phyloP scores from a whole-genome alignment of 1,284 basidiomycete genomes.

The Microstroma glucosiphilum region DNA sequence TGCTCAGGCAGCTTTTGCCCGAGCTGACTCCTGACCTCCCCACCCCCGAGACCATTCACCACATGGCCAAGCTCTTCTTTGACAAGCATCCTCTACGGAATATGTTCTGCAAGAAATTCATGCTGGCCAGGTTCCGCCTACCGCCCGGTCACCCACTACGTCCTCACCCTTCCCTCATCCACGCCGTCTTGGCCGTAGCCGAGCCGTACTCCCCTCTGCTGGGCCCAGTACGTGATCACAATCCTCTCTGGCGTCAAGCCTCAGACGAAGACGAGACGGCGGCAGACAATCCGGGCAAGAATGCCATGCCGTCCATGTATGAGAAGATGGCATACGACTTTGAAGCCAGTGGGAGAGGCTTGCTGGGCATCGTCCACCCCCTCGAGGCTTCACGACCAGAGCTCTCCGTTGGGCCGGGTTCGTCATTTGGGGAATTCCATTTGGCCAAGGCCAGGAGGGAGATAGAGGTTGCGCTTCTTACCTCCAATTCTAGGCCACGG shows the following conservation, averaged over 20 bases:
- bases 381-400: background rate
- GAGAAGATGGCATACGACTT: background rate
- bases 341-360: constrained; percentile 2
- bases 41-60: background rate
- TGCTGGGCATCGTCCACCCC: background rate
- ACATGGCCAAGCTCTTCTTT: constrained; percentile 4
- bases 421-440: constrained; percentile 18
- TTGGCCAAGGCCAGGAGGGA: constrained; percentile 14
- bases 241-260: background rate
- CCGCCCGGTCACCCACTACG: constrained; percentile 5
- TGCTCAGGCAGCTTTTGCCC: background rate
- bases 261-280: background rate
- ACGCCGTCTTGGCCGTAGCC: background rate
- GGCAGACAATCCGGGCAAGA: background rate
- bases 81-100: background rate
- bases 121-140: background rate
- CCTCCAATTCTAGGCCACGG: constrained; percentile 7
- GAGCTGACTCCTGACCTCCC: constrained; percentile 5
- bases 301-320: background rate
- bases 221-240: too few species aligned
- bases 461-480: constrained; percentile 11
- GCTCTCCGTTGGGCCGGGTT: background rate
- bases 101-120: background rate
- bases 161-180: background rate
- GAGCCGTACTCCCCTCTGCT: constrained; percentile 3